phyloP scores from a whole-genome alignment of 441 rosid genomes.

The Pelargonium myrrhifolium region DNA sequence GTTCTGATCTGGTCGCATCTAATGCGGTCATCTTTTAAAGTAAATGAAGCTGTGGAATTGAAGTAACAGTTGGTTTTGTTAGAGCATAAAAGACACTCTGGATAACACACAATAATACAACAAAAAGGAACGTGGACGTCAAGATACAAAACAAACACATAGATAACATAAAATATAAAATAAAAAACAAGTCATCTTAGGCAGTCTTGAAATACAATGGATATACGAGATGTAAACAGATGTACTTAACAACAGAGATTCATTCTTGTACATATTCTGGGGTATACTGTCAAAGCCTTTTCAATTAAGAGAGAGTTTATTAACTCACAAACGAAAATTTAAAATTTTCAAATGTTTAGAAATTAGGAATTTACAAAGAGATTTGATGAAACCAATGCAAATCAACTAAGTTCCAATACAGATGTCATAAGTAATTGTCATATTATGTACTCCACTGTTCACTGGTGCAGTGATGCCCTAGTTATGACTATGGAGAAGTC shows the following conservation, averaged over 20 bases:
- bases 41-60: constrained; percentile 18
- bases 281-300: background rate
- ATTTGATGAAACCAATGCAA: background rate
- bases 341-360: background rate
- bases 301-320: background rate
- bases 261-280: background rate
- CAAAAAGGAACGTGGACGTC: background rate
- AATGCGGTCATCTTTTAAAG: constrained; percentile 61
- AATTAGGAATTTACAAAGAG: background rate
- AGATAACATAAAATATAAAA: background rate
- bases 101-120: constrained; percentile 6
- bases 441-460: background rate
- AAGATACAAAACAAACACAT: background rate
- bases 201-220: background rate
- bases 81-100: background rate
- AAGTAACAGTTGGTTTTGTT: background rate
- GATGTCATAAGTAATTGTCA: too few species aligned
- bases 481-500: background rate
- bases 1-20: constrained; percentile 86
- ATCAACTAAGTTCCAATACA: background rate
- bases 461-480: background rate
- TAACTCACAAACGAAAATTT: background rate
- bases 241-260: background rate
- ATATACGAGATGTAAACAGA: background rate
- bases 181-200: background rate